Base-by-base conservation (phyloP, 2,329 filamentous ascomycete genomes). In the Diatrype stigma region DNA sequence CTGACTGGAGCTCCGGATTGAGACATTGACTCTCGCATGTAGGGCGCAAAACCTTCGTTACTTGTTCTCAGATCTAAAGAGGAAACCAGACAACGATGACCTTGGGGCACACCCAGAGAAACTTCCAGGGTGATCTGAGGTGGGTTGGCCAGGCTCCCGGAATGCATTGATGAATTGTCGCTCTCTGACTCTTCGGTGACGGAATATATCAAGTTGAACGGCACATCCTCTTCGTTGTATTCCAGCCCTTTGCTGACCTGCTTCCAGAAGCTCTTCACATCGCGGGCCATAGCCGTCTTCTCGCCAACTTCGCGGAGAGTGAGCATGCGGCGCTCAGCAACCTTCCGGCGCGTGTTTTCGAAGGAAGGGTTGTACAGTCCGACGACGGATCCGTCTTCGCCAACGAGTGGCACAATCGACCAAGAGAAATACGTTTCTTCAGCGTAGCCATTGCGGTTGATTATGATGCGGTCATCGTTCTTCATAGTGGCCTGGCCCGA, bases 341-440 rank as follows among this genome's bases (percentile, higher is more conserved):
- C 84, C 61, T 89, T 89, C 19, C 88, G 79, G 21, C 87, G 73
- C 1, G 89, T 94, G 63, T 91, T 90, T 58, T 94, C 89, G 57
- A 92, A 93, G 0, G 85, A 81, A 2, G 89, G 88, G 61, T 92
- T 92, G 65, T 90, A 92, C 0, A 93, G 68, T 2, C 87, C 89
- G 54, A 88, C 82, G 7, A 92, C 86, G 12, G 81, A 81, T 2
- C 89, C 89, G 52, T 91, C 85, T 37, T 79, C 76, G 3, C 88
- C 89, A 1, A 93, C 80, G 55, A 93, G 76, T 0, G 89, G 89
- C 23, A 93, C 86, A 40, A 93, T 84, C 1, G 84, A 88, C 88
- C 88, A 93, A 12, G 86, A 89, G 65, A 93, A 93, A 63, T 89
- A 93, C 0, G 87, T 84, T 63, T 94, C 89, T 67, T 95, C 88